phyloP scores from a whole-genome alignment of 192 early-diverging fungal genomes.

The Borealophlyctis nickersoniae region DNA sequence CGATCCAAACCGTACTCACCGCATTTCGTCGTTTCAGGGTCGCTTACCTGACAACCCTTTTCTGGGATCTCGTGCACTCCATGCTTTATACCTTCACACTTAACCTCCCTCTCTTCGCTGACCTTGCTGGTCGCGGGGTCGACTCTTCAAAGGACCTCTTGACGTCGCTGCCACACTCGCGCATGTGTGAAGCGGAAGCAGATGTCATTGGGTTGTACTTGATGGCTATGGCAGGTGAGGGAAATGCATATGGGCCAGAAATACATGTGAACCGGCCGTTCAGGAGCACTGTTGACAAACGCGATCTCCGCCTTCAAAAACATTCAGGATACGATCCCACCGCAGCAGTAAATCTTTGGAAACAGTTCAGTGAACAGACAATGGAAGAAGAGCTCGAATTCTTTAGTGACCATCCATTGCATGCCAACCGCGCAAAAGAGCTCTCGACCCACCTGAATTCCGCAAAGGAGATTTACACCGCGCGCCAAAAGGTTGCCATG shows the following conservation, averaged over 20 bases:
- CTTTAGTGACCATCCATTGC: conserved; percentile 38
- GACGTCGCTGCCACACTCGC: conserved; percentile 35
- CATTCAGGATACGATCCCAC: conserved; percentile 36
- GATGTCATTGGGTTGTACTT: conserved; percentile 45
- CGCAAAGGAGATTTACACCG: conserved; percentile 35
- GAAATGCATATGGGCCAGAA: not conserved
- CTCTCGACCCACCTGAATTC: conserved; percentile 27
- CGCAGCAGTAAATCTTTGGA: conserved; percentile 32
- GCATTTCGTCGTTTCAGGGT: no score
- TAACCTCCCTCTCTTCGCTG: conserved; percentile 38
- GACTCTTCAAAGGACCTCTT: conserved; percentile 33
- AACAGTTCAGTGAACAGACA: conserved; percentile 1
- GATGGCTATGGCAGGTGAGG: conserved; percentile 35
- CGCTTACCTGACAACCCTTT: conserved; percentile 19
- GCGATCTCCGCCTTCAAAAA: not conserved
- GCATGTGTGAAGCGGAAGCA: conserved; percentile 48
- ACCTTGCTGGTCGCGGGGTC: conserved; percentile 31
- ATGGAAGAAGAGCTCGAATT: conserved; percentile 24
- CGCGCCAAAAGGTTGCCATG: conserved; percentile 18
- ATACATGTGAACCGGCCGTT: not conserved
- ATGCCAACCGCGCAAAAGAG: conserved; percentile 33
- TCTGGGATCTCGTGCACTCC: conserved; percentile 31
- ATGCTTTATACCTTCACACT: conserved; percentile 37
- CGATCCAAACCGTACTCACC: no score
- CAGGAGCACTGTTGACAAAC: not conserved